phyloP scores from a whole-genome alignment of 2,329 filamentous ascomycete species.

The Alternaria consortialis region DNA sequence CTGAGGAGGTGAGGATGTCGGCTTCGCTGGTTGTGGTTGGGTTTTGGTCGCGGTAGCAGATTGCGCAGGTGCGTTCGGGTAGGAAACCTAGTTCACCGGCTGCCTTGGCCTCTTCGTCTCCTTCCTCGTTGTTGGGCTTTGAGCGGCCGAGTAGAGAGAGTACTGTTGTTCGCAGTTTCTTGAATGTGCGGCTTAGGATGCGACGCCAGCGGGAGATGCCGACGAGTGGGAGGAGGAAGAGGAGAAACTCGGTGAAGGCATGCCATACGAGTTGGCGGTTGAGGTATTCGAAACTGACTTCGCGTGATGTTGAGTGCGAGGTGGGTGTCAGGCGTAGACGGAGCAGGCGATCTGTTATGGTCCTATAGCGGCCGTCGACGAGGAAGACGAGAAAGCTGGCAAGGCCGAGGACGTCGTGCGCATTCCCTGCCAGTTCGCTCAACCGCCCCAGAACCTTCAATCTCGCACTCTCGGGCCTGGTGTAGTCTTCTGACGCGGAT shows the following conservation, averaged over 20 bases:
- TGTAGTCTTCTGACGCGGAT: constrained; percentile 77
- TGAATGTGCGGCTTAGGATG: constrained; percentile 88
- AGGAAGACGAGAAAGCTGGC: constrained; percentile 90
- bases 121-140: constrained; percentile 57
- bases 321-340: constrained; percentile 85
- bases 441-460: constrained; percentile 70
- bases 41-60: constrained; percentile 96
- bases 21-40: constrained; percentile 70
- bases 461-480: constrained; percentile 60
- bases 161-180: constrained; percentile 70
- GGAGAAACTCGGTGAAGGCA: constrained; percentile 98
- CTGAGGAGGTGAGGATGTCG: constrained; percentile 71
- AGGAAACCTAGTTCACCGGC: constrained; percentile 83
- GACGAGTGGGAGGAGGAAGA: constrained; percentile 96
- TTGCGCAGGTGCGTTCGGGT: constrained; percentile 92
- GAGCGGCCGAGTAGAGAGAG: constrained; percentile 60
- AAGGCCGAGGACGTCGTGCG: constrained; percentile 83
- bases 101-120: constrained; percentile 53
- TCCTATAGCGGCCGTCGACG: constrained; percentile 88
- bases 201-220: constrained; percentile 92
- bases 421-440: constrained; percentile 73
- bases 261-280: constrained; percentile 99
- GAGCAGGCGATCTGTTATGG: constrained; percentile 84
- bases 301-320: constrained; percentile 82
- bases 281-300: constrained; percentile 96